phyloP scores from a whole-genome alignment of 2,329 filamentous ascomycete genomes.

The Orbilia javanica region DNA sequence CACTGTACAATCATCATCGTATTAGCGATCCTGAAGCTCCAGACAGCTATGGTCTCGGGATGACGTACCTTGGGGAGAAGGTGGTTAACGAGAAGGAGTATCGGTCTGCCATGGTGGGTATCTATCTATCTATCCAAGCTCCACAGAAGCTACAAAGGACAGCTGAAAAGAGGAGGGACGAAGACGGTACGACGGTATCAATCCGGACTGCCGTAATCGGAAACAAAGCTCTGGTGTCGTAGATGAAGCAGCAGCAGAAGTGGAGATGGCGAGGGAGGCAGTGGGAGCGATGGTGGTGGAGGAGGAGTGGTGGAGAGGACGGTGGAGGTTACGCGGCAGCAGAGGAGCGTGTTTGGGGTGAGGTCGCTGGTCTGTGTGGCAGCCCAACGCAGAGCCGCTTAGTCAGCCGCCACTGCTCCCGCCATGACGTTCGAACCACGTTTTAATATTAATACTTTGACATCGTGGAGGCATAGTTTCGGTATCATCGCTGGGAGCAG shows the following conservation, averaged over 20 bases:
- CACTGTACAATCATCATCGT: constrained; percentile 70
- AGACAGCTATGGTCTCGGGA: constrained; percentile 40
- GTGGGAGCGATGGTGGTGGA: neutral
- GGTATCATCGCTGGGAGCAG: no score
- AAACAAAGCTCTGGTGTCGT: constrained; percentile 17
- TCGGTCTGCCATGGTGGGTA: constrained; percentile 85
- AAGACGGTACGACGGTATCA: constrained; percentile 4
- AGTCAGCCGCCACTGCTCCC: constrained; percentile 32
- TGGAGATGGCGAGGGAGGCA: constrained; percentile 7
- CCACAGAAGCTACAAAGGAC: constrained; percentile 21
- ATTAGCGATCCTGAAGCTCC: constrained; percentile 33
- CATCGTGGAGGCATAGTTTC: neutral
- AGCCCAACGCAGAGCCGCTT: constrained; percentile 48
- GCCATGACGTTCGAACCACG: neutral
- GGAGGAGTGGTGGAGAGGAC: constrained; percentile 2
- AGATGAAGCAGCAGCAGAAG: neutral
- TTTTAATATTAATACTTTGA: neutral
- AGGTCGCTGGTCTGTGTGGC: constrained; percentile 15
- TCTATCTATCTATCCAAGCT: constrained; percentile 19
- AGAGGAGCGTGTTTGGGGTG: constrained; percentile 40
- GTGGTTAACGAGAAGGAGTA: constrained; percentile 99
- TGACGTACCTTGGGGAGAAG: constrained; percentile 92
- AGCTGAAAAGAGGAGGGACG: neutral
- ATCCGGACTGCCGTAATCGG: constrained; percentile 33
- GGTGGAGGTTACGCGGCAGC: constrained; percentile 56